phyloP scores from a whole-genome alignment of 257 asterid genomes.

The Solanum sparsipilum region DNA sequence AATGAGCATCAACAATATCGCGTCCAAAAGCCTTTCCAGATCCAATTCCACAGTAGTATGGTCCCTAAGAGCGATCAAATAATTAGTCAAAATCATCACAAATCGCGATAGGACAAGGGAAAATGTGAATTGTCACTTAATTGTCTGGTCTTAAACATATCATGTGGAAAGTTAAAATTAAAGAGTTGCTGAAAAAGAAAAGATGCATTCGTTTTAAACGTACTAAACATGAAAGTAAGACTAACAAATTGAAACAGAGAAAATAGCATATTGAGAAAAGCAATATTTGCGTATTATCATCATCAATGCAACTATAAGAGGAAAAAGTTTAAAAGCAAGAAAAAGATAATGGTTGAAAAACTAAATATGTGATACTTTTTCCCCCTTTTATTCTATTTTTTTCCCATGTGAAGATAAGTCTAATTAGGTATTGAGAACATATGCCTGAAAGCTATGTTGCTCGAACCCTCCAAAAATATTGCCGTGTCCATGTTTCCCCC shows the following conservation, averaged over 20 bases:
- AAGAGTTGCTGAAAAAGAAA: neutral
- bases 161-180: neutral
- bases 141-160: neutral
- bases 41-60: slow-evolving; percentile 82
- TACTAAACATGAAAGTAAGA: neutral
- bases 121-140: neutral
- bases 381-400: neutral
- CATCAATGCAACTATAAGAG: neutral
- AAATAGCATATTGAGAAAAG: neutral
- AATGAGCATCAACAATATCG: slow-evolving; percentile 72
- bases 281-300: neutral
- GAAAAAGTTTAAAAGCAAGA: neutral
- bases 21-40: slow-evolving; percentile 90
- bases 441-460: neutral
- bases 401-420: neutral
- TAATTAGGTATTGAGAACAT: neutral
- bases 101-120: neutral
- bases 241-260: neutral
- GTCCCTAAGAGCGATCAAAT: slow-evolving; percentile 34
- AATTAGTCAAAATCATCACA: neutral
- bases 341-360: neutral
- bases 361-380: neutral
- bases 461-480: neutral
- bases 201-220: neutral
- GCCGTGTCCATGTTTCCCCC: rapidly evolving